A percentile compares a stretch with the other conserved stretches of the same genome.
These are phyloP conservation scores for Zygosaccharomyces sapae DNA, from an alignment of 1,139 yeast species.

Conservation along the genomic window DNA sequence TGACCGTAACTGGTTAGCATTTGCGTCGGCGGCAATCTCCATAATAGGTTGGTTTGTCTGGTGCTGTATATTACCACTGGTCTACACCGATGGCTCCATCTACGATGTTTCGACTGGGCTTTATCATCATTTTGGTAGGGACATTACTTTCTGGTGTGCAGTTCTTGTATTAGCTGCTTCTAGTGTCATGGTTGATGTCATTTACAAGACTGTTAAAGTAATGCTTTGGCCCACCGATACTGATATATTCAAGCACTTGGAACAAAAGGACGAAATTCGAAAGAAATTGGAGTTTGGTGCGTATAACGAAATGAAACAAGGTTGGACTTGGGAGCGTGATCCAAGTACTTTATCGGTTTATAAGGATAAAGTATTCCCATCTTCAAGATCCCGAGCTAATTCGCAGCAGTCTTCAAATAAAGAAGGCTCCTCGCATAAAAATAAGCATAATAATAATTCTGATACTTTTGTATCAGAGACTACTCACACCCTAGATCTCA, in stretches of 20 bases:
- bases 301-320: constrained; percentile 65
- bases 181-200: constrained; percentile 63
- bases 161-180: constrained; percentile 53
- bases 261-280: constrained; percentile 64
- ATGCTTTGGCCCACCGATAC: constrained; percentile 67
- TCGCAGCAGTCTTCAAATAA: constrained; percentile 6
- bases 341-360: constrained; percentile 33
- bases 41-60: constrained; percentile 85
- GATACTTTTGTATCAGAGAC: constrained; percentile 1
- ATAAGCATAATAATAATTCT: constrained; percentile 8
- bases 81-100: constrained; percentile 59
- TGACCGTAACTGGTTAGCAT: constrained; percentile 67
- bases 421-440: constrained; percentile 39
- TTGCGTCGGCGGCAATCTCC: constrained; percentile 67
- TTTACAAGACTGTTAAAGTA: constrained; percentile 53
- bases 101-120: constrained; percentile 74
- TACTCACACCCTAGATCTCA: neutral
- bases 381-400: constrained; percentile 16
- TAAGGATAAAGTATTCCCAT: constrained; percentile 22
- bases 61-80: constrained; percentile 70
- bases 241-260: constrained; percentile 75
- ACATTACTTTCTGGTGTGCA: constrained; percentile 82
- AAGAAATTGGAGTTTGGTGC: constrained; percentile 70
- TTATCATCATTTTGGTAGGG: constrained; percentile 66
- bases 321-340: constrained; percentile 64